phyloP scores from a whole-genome alignment of 2,329 filamentous ascomycete genomes.

The Thelonectria discophora region DNA sequence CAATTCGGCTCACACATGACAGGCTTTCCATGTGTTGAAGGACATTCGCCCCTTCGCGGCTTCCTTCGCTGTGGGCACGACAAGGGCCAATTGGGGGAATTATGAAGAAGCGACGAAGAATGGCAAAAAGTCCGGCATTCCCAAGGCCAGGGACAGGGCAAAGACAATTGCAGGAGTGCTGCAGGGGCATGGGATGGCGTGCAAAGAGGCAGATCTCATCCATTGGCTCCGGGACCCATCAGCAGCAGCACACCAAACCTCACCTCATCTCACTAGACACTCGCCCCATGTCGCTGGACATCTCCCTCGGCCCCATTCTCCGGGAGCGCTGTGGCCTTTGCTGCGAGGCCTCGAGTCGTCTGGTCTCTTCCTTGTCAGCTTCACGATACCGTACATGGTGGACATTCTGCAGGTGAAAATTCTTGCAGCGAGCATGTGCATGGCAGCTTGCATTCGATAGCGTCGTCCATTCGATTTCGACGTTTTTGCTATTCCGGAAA shows the following conservation, averaged over 20 bases:
- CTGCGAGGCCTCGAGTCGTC: constrained; percentile 12
- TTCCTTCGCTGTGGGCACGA: constrained; percentile 1
- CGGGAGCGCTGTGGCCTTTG: constrained; percentile 11
- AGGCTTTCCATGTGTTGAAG: background rate
- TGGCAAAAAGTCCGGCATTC: constrained; percentile 12
- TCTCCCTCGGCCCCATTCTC: constrained; percentile 22
- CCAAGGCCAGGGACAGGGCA: constrained; percentile 15
- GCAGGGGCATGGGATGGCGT: constrained; percentile 23
- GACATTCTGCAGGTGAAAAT: background rate
- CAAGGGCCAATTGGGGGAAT: constrained; percentile 17
- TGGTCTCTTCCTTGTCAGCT: constrained; percentile 12
- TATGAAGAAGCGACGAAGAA: constrained; percentile 20
- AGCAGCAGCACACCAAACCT: constrained; percentile 26
- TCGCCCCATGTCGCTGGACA: constrained; percentile 22
- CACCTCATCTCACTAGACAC: constrained; percentile 28
- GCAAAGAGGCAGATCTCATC: constrained; percentile 28
- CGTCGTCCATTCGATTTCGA: constrained; percentile 1
- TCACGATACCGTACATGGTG: background rate
- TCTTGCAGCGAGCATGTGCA: constrained; percentile 2
- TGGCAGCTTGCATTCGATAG: background rate
- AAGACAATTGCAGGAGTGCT: constrained; percentile 27
- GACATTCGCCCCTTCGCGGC: constrained; percentile 5
- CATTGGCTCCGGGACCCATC: constrained; percentile 12
- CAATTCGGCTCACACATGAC: background rate
- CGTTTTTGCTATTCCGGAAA: background rate